Evolutionary conservation across 495 filamentous ascomycete species (phyloP), one percentile per base, ranked within the genome.

Genomic region (Rusavskia elegans): DNA sequence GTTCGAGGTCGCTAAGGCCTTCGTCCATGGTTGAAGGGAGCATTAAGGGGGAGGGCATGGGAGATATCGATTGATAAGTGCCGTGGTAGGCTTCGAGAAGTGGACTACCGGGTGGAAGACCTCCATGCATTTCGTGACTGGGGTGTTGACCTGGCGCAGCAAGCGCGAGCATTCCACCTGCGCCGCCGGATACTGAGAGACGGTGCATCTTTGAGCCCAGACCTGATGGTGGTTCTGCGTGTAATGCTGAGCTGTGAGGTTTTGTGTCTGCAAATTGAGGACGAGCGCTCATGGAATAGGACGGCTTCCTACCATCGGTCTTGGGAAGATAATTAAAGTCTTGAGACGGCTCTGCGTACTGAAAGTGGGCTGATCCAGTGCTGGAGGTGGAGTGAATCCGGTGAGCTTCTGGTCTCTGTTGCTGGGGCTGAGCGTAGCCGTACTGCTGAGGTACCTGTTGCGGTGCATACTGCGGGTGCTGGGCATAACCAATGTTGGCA

Each of bases 1-100:
- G 64, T 32, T 75, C 72, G 3, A 76, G 38, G 53, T 77, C 74
- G 2, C 73, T 76, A 23, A 77, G 64, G 25, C 75, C 72, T 6
- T 72, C 71, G 27, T 75, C 70, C n/a, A 60, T 61, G 11, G 55
- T 61, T 7, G 65, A 58, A 0, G 71, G 65, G 20, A 70, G 63
- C 48, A 74, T 63, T 40, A 82, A 69, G 0, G 90, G 85, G 1
- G 85, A 88, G 0, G 89, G 89, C 87, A 95, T 92, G 2, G 92
- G 90, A 1, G 89, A 94, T 58, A 96, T 87, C 49, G 84, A 85
- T 65, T 98, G 92, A 61, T 93, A 98, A 1, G 89, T 95, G 7
- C 92, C 92, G 53, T 81, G 82, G 67, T 98, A 98, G 1, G 92
- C 83, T 66, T 96, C 92, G 13, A 95, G 75, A 17, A 96, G 71